Base-by-base conservation (phyloP, 2,329 filamentous ascomycete genomes). In the Microdochium trichocladiopsis region DNA sequence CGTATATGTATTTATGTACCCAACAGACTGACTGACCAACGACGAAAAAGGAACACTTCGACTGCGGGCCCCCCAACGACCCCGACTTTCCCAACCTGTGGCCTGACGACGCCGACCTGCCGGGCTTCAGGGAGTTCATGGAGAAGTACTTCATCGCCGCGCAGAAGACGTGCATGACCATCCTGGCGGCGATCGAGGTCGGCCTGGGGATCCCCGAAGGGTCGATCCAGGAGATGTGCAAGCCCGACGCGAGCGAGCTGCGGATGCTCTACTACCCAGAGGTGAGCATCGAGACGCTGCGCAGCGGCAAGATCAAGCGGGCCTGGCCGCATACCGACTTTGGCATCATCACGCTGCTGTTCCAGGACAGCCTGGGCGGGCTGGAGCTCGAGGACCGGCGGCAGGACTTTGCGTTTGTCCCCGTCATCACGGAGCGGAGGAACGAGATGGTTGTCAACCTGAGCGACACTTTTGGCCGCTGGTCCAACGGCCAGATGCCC, bases 351-450 rank as follows among this genome's bases (percentile, higher is more conserved):
- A 70, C 68, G 1, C 57, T 70, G 6, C 57, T 72, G 0, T 69
- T 71, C 50, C 69, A 70, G 51, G 69, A 70, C 51, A 56, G 51
- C 5, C 59, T 63, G 5, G 65, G 67, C 11, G 69, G 69, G 2
- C 62, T 73, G 2, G 68, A 73, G 56, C 59, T 69, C 6, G 60
- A 69, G 51, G 60, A 67, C 50, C 51, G 57, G 33, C 8, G 21
- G 28, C 6, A 45, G 49, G 2, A 50, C 25, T 47, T 47, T 12
- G 25, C 41, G 22, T 57, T 58, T 31, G 52, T 53, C 21, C 52
- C 56, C 3, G 48, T 59, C n/a, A 37, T 53, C 24, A 49, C 53
- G 14, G 25, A 45, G 6, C 48, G 51, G 21, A 50, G 37, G 3
- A 51, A 48, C 6, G 57, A 59, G 36, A 58, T 71, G 37, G 53